Evolutionary conservation across 108 stramenopile genomes (phyloP), one percentile per base, ranked within the genome.

Genomic region (Skeletonema grethae): DNA sequence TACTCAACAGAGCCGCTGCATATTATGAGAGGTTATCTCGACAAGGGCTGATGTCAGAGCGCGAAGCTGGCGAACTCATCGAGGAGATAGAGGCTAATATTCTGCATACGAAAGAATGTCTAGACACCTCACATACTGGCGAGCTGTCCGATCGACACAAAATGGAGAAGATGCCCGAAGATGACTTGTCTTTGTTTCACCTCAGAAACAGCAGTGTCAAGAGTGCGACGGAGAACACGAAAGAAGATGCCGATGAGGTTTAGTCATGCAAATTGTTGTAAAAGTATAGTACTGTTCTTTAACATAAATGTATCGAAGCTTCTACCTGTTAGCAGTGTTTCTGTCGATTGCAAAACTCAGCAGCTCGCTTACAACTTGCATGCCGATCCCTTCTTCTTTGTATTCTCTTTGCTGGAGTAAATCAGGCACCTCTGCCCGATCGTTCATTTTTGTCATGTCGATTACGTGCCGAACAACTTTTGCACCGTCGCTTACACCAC

Each of bases 11-110:
- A 28, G 65, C 63, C 31, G 80, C 86, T 28, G 29, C 69, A 24
- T 82, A 82, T 59, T 56, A 88, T 45, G 70, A 81, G 38, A 78
- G 69, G 29, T 77, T 90, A 9, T 55, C 79, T 3, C 18, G 62
- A 1, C 32, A 60, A 41, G 90, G 90, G 3, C 69, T 90, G 11
- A 63, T 94, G 71, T 83, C 85, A 46, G 83, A 85, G 25, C 62
- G 76, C 18, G 93, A 94, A 75, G 87, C 89, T 1, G 76, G 81
- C 24, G 65, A 79, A 5, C 73, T 84, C 25, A 15, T 91, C 1
- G 86, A 89, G 57, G 77, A 79, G 67, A 70, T 88, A 11, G 76
- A 88, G 18, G 64, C 2, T 1, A 39, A 63, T 32, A 61, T 78
- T 48, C 22, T 15, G 5, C 50, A 53, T 8, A 9, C n/a, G 22